Evolutionary conservation across 2,329 filamentous ascomycete genomes (phyloP).

Genomic region (Nothophoma quercina): DNA sequence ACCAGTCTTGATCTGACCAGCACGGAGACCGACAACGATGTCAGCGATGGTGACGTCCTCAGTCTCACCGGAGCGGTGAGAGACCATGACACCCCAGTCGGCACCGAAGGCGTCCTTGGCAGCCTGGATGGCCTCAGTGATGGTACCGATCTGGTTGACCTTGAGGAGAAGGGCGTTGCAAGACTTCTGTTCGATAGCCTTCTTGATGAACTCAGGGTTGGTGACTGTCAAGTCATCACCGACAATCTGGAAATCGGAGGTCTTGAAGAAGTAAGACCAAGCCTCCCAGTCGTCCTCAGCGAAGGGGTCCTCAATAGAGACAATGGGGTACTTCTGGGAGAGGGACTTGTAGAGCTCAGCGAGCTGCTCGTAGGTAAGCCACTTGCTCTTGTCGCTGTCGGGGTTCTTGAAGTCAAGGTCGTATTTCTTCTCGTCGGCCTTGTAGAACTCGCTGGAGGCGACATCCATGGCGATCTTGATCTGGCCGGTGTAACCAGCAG

Average conservation of each 20-base stretch:
- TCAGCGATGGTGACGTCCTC: conserved; percentile 99
- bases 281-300: conserved; percentile 99
- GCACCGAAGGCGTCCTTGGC: conserved; percentile 96
- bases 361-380: conserved; percentile 98
- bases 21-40: conserved; percentile 93
- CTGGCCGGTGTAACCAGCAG: conserved; percentile 93
- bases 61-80: conserved; percentile 98
- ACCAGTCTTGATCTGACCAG: conserved; percentile 80
- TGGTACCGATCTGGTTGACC: conserved; percentile 99
- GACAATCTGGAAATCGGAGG: conserved; percentile 96
- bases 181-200: conserved; percentile 98
- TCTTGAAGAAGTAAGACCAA: conserved; percentile 99
- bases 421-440: conserved; percentile 95
- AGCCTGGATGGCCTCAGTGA: conserved; percentile 98
- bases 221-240: conserved; percentile 99
- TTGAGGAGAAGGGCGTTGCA: conserved; percentile 98
- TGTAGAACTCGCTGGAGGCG: conserved; percentile 99
- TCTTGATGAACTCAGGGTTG: conserved; percentile 99
- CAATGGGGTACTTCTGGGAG: conserved; percentile 94
- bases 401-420: conserved; percentile 99
- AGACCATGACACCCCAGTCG: conserved; percentile 99
- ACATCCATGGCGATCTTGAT: conserved; percentile 99
- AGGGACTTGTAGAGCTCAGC: conserved; percentile 89
- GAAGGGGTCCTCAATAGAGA: conserved; percentile 98
- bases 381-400: conserved; percentile 92